Conservation (phyloP, 306 rosid genomes). For the Neltuma alba region DNA sequence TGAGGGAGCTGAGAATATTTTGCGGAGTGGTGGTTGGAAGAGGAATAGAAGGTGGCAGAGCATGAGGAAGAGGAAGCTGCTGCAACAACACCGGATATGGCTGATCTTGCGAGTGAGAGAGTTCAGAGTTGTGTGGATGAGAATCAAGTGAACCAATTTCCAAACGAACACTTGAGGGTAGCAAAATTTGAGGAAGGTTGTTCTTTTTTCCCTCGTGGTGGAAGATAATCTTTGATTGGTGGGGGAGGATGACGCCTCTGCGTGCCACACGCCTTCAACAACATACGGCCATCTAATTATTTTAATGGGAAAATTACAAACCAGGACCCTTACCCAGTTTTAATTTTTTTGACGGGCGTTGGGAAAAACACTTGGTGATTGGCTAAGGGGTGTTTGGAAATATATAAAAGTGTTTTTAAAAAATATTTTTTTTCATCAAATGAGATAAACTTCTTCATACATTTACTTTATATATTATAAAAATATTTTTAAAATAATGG, state of each 20-base stretch:
- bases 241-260: constrained; percentile 33
- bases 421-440: no score
- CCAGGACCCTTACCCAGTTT: no score
- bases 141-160: not conserved
- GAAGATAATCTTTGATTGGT: constrained; percentile 40
- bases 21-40: constrained; percentile 43
- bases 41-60: constrained; percentile 55
- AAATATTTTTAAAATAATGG: no score
- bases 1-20: constrained; percentile 42
- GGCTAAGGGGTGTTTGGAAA: no score
- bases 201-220: not conserved
- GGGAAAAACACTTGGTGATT: no score
- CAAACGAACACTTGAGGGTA: not conserved
- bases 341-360: no score
- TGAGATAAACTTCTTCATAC: no score
- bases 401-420: no score
- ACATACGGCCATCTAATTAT: not conserved
- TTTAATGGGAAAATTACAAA: no score
- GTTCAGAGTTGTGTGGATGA: no score
- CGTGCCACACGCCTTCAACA: constrained; percentile 42
- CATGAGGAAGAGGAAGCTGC: constrained; percentile 63
- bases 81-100: constrained; percentile 72
- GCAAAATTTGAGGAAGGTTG: not conserved
- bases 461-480: no score
- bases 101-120: constrained; percentile 1